These are phyloP conservation scores for Spinellus fusiger DNA, from an alignment of 192 early-diverging fungal species.

Conservation along the genomic window DNA sequence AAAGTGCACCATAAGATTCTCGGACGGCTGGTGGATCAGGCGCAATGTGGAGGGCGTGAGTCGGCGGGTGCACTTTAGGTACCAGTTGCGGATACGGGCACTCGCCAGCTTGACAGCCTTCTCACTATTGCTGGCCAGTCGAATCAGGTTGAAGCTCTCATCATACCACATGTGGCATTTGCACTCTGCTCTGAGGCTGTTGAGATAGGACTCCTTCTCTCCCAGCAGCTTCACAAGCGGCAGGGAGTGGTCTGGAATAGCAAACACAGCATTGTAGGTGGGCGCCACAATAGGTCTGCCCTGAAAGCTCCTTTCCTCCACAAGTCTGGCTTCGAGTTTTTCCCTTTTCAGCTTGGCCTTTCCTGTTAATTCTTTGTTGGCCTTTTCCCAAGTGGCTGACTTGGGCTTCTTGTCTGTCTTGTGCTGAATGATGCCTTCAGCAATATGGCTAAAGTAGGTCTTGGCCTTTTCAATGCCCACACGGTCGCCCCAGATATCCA, in stretches of 20 bases:
- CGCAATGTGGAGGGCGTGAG: not conserved
- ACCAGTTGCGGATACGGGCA: slow-evolving; percentile 31
- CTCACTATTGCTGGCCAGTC: slow-evolving; percentile 9
- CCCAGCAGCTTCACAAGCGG: slow-evolving; percentile 19
- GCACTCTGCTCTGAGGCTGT: slow-evolving; percentile 30
- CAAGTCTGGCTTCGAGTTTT: slow-evolving; percentile 7
- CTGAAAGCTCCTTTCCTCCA: slow-evolving; percentile 20
- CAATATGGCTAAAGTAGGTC: slow-evolving; percentile 17
- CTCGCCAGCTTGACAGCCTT: slow-evolving; percentile 17
- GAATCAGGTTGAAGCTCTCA: slow-evolving; percentile 5
- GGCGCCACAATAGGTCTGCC: slow-evolving; percentile 7
- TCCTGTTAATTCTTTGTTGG: slow-evolving; percentile 29
- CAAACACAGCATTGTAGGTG: slow-evolving; percentile 21
- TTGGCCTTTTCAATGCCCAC: slow-evolving; percentile 17
- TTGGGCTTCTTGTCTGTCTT: slow-evolving; percentile 5
- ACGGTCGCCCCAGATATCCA: slow-evolving; percentile 35
- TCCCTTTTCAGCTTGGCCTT: slow-evolving; percentile 18
- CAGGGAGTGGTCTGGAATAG: slow-evolving; percentile 20
- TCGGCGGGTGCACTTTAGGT: slow-evolving; percentile 20
- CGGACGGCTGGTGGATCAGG: slow-evolving; percentile 12
- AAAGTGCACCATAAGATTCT: slow-evolving; percentile 10
- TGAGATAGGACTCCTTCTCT: slow-evolving; percentile 25
- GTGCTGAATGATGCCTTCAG: not conserved
- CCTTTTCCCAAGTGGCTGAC: slow-evolving; percentile 33
- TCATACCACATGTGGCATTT: slow-evolving; percentile 36